Conservation (phyloP, 805 yeast genomes). For the Suhomyces emberorum region DNA sequence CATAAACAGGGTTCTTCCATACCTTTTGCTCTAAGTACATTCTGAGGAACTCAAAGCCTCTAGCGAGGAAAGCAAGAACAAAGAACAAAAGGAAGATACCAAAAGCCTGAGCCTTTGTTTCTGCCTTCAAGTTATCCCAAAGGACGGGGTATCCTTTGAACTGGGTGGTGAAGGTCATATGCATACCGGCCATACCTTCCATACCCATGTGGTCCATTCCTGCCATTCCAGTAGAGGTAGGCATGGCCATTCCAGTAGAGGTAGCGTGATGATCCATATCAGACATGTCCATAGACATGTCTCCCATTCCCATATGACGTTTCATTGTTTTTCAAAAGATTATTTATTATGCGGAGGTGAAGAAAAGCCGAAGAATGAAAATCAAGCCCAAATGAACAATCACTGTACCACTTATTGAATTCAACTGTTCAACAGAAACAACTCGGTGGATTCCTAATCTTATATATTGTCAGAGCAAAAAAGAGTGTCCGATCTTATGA, state of each 20-base stretch:
- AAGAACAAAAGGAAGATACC: constrained; percentile 68
- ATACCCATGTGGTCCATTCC: constrained; percentile 16
- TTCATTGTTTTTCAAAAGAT: too few relatives aligned
- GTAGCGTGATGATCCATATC: constrained; percentile 3
- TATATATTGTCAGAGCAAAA: too few relatives aligned
- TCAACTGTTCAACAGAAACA: too few relatives aligned
- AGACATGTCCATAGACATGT: constrained; percentile 5
- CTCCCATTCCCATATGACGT: constrained; percentile 3
- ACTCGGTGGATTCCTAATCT: too few relatives aligned
- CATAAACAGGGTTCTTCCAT: constrained; percentile 44
- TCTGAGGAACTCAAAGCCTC: constrained; percentile 56
- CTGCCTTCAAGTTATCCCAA: constrained; percentile 53
- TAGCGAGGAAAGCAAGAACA: constrained; percentile 53
- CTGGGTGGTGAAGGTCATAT: constrained; percentile 50
- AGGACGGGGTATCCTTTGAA: constrained; percentile 60
- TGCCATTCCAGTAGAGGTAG: constrained; percentile 8
- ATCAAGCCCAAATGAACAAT: too few relatives aligned
- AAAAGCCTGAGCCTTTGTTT: constrained; percentile 58
- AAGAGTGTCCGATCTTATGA: too few relatives aligned
- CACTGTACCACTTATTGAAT: too few relatives aligned
- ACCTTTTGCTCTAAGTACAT: constrained; percentile 67
- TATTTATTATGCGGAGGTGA: too few relatives aligned
- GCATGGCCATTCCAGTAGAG: constrained; percentile 6
- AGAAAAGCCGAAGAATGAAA: too few relatives aligned
- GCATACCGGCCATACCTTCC: constrained; percentile 45